phyloP scores from a whole-genome alignment of 2,329 filamentous ascomycete species.

The Talaromyces sp. region DNA sequence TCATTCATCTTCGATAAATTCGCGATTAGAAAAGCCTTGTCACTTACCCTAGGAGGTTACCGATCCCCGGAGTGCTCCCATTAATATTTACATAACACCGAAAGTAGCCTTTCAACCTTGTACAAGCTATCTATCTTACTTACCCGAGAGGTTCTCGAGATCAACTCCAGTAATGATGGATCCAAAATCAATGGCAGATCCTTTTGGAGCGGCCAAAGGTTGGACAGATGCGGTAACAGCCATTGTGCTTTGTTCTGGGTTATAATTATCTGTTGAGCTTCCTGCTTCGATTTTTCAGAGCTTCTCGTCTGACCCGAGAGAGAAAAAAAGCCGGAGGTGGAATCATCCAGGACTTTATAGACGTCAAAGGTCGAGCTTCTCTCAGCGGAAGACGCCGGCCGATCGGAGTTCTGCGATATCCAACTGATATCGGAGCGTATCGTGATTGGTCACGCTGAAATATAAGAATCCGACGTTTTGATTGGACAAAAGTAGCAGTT shows the following conservation, averaged over 20 bases:
- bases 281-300: not conserved
- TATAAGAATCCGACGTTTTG: not conserved
- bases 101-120: not conserved
- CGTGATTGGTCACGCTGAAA: not conserved
- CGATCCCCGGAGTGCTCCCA: conserved; percentile 59
- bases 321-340: not conserved
- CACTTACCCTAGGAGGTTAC: conserved; percentile 52
- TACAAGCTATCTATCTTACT: conserved; percentile 27
- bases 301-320: not conserved
- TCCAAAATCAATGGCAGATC: conserved; percentile 55
- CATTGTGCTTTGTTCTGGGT: not conserved
- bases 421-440: not conserved
- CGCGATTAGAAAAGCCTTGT: not conserved
- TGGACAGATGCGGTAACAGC: conserved; percentile 21
- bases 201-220: conserved; percentile 25
- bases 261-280: not conserved
- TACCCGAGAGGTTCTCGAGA: conserved; percentile 62
- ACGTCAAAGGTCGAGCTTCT: not conserved
- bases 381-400: conserved; percentile 1
- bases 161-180: conserved; percentile 58
- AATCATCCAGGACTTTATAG: conserved; percentile 1
- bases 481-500: not conserved
- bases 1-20: not conserved
- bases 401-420: conserved; percentile 4
- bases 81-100: conserved; percentile 20